Base-by-base conservation (phyloP, 352 stramenopile genomes). In the Phytophthora rubi region DNA sequence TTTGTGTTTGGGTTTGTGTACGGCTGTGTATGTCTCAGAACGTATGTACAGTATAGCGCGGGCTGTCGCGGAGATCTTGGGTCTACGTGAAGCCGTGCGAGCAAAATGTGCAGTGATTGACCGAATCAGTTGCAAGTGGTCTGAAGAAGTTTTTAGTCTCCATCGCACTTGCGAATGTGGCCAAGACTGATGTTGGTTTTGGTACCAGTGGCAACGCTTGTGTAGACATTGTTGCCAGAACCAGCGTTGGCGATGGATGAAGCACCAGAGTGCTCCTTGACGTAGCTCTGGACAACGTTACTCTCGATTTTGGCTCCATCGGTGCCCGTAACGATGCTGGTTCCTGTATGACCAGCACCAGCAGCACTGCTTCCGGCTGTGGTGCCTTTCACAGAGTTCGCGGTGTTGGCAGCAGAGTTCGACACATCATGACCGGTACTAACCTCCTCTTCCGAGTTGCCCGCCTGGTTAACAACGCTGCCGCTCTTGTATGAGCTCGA, bases 151-250 rank as follows among this genome's bases (percentile, higher is more conserved):
- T 12, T 56, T 28, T 62, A 44, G 42, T 53, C 56, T 30, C 39
- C 39, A 15, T 62, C 39, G 28, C 56, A 42, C 28, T 39, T 45
- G 30, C 52, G 52, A 58, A 58, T 45, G 18, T 60, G 21, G 8
- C 53, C 35, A 49, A 16, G 33, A 32, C 6, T 48, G 53, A 2
- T 42, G 18, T 30, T 16, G 52, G 16, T 32, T 3, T 47, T 35
- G 53, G 45, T 52, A 12, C 45, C 13, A 30, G 45, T 9, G 15
- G 35, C 35, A 4, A 42, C 35, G 13, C 9, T 13, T 42, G 35
- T 42, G 35, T 42, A 42, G 10, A 30, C 37, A 44, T 44, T 44
- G 2, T 44, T 44, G 37, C 13, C 13, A 5, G 42, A 9, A 42
- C 10, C 35, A 16, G 35, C 6, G 35, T 42, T 42, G 10, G 35